A percentile compares a stretch with the other conserved stretches of the same genome.
These are phyloP conservation scores for Mucor piriformis DNA, from an alignment of 371 early-diverging fungal genomes.

Conservation along the genomic window DNA sequence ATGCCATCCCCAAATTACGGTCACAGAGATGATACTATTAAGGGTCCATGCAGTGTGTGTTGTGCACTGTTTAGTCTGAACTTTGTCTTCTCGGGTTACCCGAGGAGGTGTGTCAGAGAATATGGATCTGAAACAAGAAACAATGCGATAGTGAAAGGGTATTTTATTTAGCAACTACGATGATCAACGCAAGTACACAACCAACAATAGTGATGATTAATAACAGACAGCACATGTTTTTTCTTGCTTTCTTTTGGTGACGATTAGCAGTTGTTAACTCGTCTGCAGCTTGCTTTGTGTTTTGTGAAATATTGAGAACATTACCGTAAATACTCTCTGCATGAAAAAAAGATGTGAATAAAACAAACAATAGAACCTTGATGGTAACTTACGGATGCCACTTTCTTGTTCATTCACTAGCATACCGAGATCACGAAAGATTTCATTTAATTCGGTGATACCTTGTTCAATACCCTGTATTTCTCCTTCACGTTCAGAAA, in stretches of 20 bases:
- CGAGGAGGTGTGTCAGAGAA: too few species aligned
- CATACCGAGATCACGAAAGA: slow-evolving; percentile 94
- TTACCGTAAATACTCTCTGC: slow-evolving; percentile 69
- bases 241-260: slow-evolving; percentile 80
- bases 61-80: too few species aligned
- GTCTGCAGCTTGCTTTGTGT: slow-evolving; percentile 78
- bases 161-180: slow-evolving; percentile 47
- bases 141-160: neutral
- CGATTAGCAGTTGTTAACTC: slow-evolving; percentile 82
- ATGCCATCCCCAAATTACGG: too few species aligned
- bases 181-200: slow-evolving; percentile 51
- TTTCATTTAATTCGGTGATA: slow-evolving; percentile 91
- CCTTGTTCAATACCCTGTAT: slow-evolving; percentile 91
- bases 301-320: slow-evolving; percentile 77
- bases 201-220: slow-evolving; percentile 72
- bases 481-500: slow-evolving; percentile 92
- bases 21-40: too few species aligned
- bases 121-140: too few species aligned
- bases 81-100: too few species aligned
- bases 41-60: too few species aligned
- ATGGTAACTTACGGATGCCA: slow-evolving; percentile 87
- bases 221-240: slow-evolving; percentile 81
- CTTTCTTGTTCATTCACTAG: slow-evolving; percentile 95
- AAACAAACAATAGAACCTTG: slow-evolving; percentile 8
- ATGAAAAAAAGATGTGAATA: neutral